Base-by-base conservation (phyloP, 2,329 filamentous ascomycete species). In the Botryotinia convoluta region DNA sequence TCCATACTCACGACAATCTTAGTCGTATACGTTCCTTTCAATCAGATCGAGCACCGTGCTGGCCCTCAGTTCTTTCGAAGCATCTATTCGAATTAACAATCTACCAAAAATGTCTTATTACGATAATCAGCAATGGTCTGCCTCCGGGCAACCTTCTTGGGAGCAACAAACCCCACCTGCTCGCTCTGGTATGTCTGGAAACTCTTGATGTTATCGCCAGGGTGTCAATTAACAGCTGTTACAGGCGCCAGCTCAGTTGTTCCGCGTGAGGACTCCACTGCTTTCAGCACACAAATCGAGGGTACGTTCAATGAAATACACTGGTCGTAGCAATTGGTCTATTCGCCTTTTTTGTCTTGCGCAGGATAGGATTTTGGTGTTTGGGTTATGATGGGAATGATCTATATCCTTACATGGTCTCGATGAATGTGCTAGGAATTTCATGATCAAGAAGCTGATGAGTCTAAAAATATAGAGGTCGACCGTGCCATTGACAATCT, bases 401-500 rank as follows among this genome's bases (percentile, higher is more conserved):
- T 42, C 29, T 10, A 51, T 18, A 26, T 42, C 44, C n/a, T 60
- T 9, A 70, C 29, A 60, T 39, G 26, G n/a, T 26, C 61, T 63
- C 22, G 22, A 57, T 32, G n/a, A 7, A 22, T 37, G 42, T 45
- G 39, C 22, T 22, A 22, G 32, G 10, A 26, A 20, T 29, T 26
- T 59, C 42, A 42, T 37, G 72, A 72, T 42, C 35, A 44, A 67
- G 72, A 69, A 69, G 74, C 68, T 74, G 68, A 73, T 69, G 61
- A 63, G 48, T 63, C 51, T 57, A 7, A n/a, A 45, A 65, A 44
- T 77, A 69, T 81, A 97, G 96, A 99, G 89, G 94, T 99, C 79
- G 96, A 98, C 78, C 92, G 95, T 82, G 95, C 95, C 78, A 91
- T 95, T 80, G 96, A 98, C 81, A 98, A 98, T 83, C 89, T 99